phyloP scores from a whole-genome alignment of 2,329 filamentous ascomycete species.

The Xylaria sp. region DNA sequence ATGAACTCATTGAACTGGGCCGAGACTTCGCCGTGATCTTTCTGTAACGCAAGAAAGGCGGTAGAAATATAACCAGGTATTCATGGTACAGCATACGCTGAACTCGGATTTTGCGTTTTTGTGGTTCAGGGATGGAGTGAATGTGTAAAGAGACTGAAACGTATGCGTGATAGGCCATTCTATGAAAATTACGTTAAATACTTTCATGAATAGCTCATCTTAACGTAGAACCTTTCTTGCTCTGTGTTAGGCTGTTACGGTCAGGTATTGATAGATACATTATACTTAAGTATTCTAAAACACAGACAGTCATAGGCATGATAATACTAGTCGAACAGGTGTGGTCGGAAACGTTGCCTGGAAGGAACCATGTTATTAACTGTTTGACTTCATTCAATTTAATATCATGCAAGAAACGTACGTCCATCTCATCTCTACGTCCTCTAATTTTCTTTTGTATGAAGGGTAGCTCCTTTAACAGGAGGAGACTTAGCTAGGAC shows the following conservation, averaged over 20 bases:
- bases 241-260: background rate
- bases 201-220: background rate
- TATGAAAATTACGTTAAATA: background rate
- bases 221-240: background rate
- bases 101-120: background rate
- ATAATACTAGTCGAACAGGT: no score
- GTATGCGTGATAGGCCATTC: background rate
- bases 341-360: background rate
- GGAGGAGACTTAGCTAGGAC: background rate
- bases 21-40: background rate
- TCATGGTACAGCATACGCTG: background rate
- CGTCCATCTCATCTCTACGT: background rate
- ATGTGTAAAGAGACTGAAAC: background rate
- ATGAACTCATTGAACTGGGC: background rate
- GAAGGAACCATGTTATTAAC: background rate
- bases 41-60: background rate
- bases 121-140: no score
- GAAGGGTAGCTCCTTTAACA: background rate
- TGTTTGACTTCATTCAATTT: background rate
- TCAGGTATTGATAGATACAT: background rate
- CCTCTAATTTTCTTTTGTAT: background rate
- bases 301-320: no score
- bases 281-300: background rate
- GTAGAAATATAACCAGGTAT: background rate
- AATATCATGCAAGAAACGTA: slow-evolving; percentile 3